Base-by-base conservation (phyloP, 495 filamentous ascomycete genomes). In the Lasiosphaeria ovina region DNA sequence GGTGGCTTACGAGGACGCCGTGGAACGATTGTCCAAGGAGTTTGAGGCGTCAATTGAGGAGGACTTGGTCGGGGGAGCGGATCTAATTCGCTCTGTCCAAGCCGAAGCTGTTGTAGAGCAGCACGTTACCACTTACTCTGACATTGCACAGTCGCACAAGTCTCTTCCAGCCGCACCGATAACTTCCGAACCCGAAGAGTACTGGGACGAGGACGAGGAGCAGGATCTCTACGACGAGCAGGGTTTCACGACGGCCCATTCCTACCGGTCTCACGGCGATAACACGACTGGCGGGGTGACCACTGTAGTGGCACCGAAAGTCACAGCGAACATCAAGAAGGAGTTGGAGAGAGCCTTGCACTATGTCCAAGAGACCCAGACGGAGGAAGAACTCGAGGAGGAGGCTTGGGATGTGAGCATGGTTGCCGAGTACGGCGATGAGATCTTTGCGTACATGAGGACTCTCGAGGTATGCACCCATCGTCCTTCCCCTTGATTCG, bases 371-470 rank as follows among this genome's bases (percentile, higher is more conserved):
- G 73, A 54, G 72, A 82, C 58, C 76, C 81, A 65, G 31, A 72
- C 69, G 33, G 56, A 64, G 14, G 77, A 81, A 58, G 89, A 91
- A 55, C 78, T 90, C 51, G 88, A 95, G 55, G 94, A 98, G 62
- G 94, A 97, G 68, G 78, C 81, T 31, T 95, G 86, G 79, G 94
- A 99, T 69, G 89, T 92, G n/a, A 96, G 89, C 69, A 97, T 99
- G 95, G 94, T 99, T 36, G 89, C 92, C 14, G 93, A 98, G 69
- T 99, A 99, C 68, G 86, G 87, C 51, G 89, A 94, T 4, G 94
- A 99, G 69, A 99, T 99, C 62, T 98, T 97, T 66, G 77, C 82
- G 7, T 96, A 98, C 74, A 89, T 98, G 88, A 82, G 83, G 58
- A 79, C 87, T 51, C 85, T 96, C 52, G 94, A 98, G 90, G 92